Evolutionary conservation across 345 rosid genomes (phyloP), one percentile per base, ranked within the genome.

Genomic region (Raphanus sativus): DNA sequence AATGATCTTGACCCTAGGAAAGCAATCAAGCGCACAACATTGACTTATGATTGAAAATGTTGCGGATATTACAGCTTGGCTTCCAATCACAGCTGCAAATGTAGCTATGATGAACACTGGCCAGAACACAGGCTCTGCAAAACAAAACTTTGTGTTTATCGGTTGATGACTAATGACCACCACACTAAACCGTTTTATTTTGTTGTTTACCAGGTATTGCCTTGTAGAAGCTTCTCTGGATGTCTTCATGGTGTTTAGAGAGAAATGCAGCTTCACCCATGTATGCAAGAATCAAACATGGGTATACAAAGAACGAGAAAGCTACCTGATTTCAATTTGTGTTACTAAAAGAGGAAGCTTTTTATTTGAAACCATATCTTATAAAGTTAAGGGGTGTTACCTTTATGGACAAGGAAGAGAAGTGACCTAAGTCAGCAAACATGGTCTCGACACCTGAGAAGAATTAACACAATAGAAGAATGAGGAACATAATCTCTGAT

Each of bases 251-350:
- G 65, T 94, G 86, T 67, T 85, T 87, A 16, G 98, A 89, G 69
- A 92, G 87, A 72, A 84, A 92, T 5, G 98, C 97, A 58, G 97
- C 97, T 81, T 92, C 92, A 0, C 98, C 98, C 98, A 89, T 90
- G 70, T 94, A 94, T 6, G 97, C 96, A 69, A 94, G 89, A 75
- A 92, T 80, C 76, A 94, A 82, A 80, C 89, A 94, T 1, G 98
- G 98, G 74, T 90, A 92, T 58, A 92, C 92, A 60, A 89, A 75
- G 73, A 84, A 80, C 15, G 88, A 78, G 80, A 90, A 94, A 33
- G 97, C 97, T 74, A 87, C 87, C 98, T 88, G 83, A 64, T 62
- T 30, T 48, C 62, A 60, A 66, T 26, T 40, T 16, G 15, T 13
- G 73, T 74, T 50, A 67, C 54, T 62, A 55, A 56, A 54, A 10